Evolutionary conservation across 768 basidiomycete species (phyloP), one percentile per base, ranked within the genome.

Genomic region (Phylloporus sp.): DNA sequence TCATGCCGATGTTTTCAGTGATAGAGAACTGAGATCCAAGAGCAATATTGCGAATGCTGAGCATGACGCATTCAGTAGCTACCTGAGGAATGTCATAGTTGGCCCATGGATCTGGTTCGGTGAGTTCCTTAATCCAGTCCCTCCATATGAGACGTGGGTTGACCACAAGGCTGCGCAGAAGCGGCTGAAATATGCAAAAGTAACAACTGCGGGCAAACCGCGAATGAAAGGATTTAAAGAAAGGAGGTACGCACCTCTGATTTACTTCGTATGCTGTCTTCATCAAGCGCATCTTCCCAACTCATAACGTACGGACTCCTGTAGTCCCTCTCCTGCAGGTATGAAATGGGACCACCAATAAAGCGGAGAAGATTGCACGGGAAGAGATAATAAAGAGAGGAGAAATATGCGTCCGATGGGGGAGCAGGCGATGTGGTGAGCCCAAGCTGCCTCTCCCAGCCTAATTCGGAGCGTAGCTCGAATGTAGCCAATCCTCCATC

Each of bases 331-430:
- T 77, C 73, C 8, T 62, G 65, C 15, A 96, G 67, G 55, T 90
- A 92, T 29, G 67, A 63, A 9, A 74, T 72, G 1, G 93, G 89
- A 40, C 74, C 70, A 42, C 82, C 80, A 43, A 93, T 66, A 64
- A 96, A 96, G 44, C 76, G 78, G 48, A 95, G 71, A 33, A 88
- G 74, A 69, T 94, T 96, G 67, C 84, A 87, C 1, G 93, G 93
- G 70, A 90, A 96, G 38, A 93, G 79, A 57, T 90, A 93, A 68
- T 94, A 95, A 50, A 96, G 71, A 36, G 76, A 76, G 3, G 84
- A 83, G 68, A 92, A 92, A 58, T 79, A 88, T 35, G 71, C 75
- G 17, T 80, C 75, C 14, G 81, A 75, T 5, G 80, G 77, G 15
- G 88, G 86, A 2, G 78, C 68, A 23, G 71, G 65, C 13, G 79